phyloP scores from a whole-genome alignment of 2,329 filamentous ascomycete species.

The Lecanicillium sp. region DNA sequence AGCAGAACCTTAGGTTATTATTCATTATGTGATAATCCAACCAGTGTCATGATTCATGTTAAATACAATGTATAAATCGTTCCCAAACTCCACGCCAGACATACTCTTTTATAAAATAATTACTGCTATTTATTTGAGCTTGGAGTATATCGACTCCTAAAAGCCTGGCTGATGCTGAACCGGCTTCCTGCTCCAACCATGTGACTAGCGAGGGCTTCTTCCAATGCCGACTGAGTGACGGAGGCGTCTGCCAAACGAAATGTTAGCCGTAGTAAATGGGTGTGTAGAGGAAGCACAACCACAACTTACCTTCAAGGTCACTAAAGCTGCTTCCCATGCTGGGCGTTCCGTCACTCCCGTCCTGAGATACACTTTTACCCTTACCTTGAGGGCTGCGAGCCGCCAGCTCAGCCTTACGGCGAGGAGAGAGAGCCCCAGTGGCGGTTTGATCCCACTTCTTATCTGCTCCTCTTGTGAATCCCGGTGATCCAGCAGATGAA shows the following conservation, averaged over 20 bases:
- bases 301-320: slow-evolving; percentile 63
- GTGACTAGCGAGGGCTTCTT: slow-evolving; percentile 62
- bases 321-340: slow-evolving; percentile 84
- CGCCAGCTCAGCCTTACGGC: slow-evolving; percentile 49
- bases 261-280: slow-evolving; percentile 9
- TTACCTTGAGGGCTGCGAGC: slow-evolving; percentile 44
- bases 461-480: slow-evolving; percentile 24
- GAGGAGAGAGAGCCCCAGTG: slow-evolving; percentile 45
- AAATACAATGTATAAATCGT: neutral
- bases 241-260: slow-evolving; percentile 52
- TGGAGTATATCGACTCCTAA: slow-evolving; percentile 52
- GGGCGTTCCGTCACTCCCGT: slow-evolving; percentile 64
- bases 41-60: too few relatives aligned
- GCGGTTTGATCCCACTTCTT: slow-evolving; percentile 22
- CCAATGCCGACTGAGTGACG: slow-evolving; percentile 71
- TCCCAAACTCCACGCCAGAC: slow-evolving; percentile 6
- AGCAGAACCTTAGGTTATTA: too few relatives aligned
- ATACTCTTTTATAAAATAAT: neutral
- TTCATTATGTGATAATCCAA: neutral
- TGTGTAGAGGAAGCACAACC: neutral
- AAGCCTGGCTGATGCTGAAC: slow-evolving; percentile 62
- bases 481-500: slow-evolving; percentile 50
- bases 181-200: slow-evolving; percentile 29
- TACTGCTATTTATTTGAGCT: slow-evolving; percentile 20
- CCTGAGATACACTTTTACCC: slow-evolving; percentile 42